Base-by-base conservation (phyloP, 495 filamentous ascomycete species). In the Cercophora samala region DNA sequence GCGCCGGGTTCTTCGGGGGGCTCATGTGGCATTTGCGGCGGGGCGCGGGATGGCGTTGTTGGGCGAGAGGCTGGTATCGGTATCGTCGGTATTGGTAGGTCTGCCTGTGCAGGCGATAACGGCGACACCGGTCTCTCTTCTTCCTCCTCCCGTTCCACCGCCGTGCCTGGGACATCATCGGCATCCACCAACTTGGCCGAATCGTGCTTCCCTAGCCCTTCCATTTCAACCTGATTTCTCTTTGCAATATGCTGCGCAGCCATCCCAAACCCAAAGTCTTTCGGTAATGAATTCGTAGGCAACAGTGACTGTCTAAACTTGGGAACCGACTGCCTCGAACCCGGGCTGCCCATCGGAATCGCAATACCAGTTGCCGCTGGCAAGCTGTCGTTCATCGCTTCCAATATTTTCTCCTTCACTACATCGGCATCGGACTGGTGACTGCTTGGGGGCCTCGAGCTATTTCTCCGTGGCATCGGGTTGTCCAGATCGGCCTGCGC, bases 351-450 rank as follows among this genome's bases (percentile, higher is more conserved):
- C 5, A 46, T 62, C 18, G 70, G 66, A 5, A 77, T 70, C 18
- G 70, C 63, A 3, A 69, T 26, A 8, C 69, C 65, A 58, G 68
- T 68, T 8, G 79, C 68, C 18, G 73, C 64, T 6, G 74, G 75
- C 56, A 83, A 62, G 0, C 74, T 65, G 64, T 83, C 79, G 24
- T 77, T 73, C 78, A 83, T 80, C 0, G 79, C 79, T 62, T 84
- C 82, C 58, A 81, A 64, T 63, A 82, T 71, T 55, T 74, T 74
- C 6, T 70, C 75, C 29, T 75, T 69, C 67, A 79, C 74, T 61
- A 68, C 73, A 62, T 75, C 78, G 22, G 72, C 63, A 51, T 78
- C 76, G 2, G 81, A 81, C 6, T 46, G 37, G 67, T 64, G 64
- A 52, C 65, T 71, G 67, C 67, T 70, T 60, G 64, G 56, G 22